These are phyloP conservation scores for Lolium multiflorum DNA, from an alignment of 176 grass and related monocot species.

Conservation along the genomic window DNA sequence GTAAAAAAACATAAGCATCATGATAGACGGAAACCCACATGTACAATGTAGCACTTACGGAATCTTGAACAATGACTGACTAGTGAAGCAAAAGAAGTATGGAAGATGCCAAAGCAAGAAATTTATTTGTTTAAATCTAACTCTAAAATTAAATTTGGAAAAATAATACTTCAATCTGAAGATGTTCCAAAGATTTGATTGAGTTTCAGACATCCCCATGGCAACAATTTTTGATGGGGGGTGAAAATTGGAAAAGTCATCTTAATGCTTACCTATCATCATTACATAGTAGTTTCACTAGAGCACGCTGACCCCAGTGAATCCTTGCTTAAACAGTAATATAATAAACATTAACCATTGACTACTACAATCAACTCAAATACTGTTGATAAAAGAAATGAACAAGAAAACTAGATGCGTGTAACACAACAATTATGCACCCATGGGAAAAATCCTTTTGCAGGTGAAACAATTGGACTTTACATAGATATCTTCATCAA, in stretches of 20 bases:
- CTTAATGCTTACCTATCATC: neutral
- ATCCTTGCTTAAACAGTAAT: neutral
- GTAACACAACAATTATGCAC: neutral
- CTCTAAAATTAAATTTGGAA: neutral
- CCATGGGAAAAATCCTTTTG: neutral
- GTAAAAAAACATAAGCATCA: neutral
- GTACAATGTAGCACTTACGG: neutral
- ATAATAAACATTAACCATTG: neutral
- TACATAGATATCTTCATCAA: neutral
- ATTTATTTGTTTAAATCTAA: neutral
- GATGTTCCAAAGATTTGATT: neutral
- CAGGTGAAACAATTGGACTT: neutral
- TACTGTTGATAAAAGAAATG: neutral
- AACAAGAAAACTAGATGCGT: neutral
- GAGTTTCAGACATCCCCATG: constrained; percentile 8
- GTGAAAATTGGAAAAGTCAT: neutral
- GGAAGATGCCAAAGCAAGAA: neutral
- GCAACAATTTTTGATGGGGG: neutral
- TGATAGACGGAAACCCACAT: neutral
- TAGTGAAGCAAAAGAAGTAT: neutral
- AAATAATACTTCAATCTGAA: constrained; percentile 21
- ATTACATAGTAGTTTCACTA: constrained; percentile 20
- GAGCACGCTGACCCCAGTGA: neutral
- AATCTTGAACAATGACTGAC: neutral
- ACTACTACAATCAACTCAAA: constrained; percentile 17